Conservation (phyloP, 768 basidiomycete genomes). For the Boletus sp. region DNA sequence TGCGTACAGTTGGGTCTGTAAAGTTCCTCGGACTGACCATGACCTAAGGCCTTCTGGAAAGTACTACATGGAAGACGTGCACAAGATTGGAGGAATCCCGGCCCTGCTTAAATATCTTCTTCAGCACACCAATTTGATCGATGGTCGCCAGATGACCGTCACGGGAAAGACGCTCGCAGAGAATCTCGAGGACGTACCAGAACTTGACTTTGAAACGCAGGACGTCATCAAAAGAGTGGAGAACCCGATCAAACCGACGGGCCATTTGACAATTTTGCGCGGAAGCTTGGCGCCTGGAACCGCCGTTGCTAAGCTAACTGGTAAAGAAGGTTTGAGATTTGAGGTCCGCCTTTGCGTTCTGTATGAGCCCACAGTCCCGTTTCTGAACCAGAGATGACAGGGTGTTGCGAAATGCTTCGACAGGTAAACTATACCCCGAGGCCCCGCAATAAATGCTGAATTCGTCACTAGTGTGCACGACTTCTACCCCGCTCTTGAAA, state of each 20-base stretch:
- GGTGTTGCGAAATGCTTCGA: conserved; percentile 79
- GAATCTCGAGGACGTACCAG: conserved; percentile 75
- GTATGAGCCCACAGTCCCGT: not conserved
- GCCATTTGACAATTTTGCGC: conserved; percentile 81
- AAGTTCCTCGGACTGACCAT: conserved; percentile 2
- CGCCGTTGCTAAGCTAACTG: conserved; percentile 90
- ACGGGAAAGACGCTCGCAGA: conserved; percentile 89
- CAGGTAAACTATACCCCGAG: conserved; percentile 36
- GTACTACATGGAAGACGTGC: conserved; percentile 90
- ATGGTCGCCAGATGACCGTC: conserved; percentile 81
- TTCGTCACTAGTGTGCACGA: conserved; percentile 47
- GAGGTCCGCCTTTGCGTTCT: conserved; percentile 45
- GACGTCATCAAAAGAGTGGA: conserved; percentile 69
- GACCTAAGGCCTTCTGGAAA: conserved; percentile 67
- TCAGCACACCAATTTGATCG: conserved; percentile 73
- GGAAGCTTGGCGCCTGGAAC: conserved; percentile 88
- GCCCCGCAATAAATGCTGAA: not conserved
- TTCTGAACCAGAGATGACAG: conserved; percentile 31
- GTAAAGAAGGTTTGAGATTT: conserved; percentile 84
- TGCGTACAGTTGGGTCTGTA: conserved; percentile 19
- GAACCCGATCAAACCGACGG: conserved; percentile 82
- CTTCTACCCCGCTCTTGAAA: conserved; percentile 72
- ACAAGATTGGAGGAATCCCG: conserved; percentile 81
- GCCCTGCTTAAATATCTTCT: conserved; percentile 81
- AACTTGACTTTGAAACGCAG: conserved; percentile 68